Evolutionary conservation across 148 eudicot genomes (phyloP).

Genomic region (Rhododendron williamsianum): DNA sequence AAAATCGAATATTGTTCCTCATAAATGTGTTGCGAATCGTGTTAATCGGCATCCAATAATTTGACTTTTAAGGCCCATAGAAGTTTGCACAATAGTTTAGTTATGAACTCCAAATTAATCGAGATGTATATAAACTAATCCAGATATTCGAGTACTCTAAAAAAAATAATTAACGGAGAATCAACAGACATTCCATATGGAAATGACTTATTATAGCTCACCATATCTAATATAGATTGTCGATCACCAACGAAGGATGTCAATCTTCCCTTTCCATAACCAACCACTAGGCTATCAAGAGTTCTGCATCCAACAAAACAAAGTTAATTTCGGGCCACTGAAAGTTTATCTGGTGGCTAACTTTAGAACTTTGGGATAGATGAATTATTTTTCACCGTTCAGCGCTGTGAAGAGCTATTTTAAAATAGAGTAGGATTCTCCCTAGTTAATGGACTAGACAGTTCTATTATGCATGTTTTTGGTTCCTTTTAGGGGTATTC

Average conservation of each 20-base stretch:
- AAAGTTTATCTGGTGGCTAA: no score
- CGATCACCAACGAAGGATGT: constrained; percentile 41
- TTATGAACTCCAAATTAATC: neutral
- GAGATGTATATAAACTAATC: neutral
- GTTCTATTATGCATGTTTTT: no score
- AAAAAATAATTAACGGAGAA: no score
- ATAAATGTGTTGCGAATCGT: neutral
- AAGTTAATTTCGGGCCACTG: neutral
- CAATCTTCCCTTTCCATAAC: constrained; percentile 49
- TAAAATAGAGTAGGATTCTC: no score
- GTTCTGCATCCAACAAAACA: constrained; percentile 29
- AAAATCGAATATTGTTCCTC: neutral
- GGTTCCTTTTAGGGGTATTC: no score
- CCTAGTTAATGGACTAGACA: no score
- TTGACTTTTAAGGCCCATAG: neutral
- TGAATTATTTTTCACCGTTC: neutral
- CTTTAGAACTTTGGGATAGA: no score
- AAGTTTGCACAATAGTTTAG: neutral
- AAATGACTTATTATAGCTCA: constrained; percentile 7
- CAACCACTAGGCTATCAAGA: constrained; percentile 53
- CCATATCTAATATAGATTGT: constrained; percentile 34
- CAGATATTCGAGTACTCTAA: neutral
- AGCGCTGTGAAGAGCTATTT: no score
- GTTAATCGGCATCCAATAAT: no score
- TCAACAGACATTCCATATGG: neutral